Conservation (phyloP, 148 eudicot species). For the Rhododendron molle region DNA sequence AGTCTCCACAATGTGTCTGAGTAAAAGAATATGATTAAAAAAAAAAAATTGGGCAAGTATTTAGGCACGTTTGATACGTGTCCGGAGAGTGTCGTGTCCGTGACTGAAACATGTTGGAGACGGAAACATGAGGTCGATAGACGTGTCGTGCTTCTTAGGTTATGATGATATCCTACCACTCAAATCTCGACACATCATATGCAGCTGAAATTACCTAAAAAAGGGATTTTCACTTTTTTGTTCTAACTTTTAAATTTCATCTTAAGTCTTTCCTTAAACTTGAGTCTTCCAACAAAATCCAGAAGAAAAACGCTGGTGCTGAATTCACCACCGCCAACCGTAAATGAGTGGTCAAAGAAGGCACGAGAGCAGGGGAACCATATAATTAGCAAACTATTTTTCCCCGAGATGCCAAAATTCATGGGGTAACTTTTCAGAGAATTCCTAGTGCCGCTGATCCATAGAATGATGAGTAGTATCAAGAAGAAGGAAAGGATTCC, state of each 20-base stretch:
- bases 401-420: not conserved
- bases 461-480: not conserved
- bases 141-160: no score
- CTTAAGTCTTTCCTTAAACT: not conserved
- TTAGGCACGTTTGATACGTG: no score
- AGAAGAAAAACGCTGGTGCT: not conserved
- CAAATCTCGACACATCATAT: not conserved
- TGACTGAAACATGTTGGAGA: no score
- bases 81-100: no score
- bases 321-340: no score
- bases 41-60: no score
- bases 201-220: not conserved
- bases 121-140: no score
- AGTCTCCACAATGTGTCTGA: no score
- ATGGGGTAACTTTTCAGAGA: not conserved
- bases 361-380: not conserved
- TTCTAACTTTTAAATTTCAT: not conserved
- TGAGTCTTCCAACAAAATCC: not conserved
- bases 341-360: no score
- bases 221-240: not conserved
- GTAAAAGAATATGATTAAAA: no score
- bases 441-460: not conserved
- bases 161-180: not conserved
- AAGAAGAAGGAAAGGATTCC: not conserved
- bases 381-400: not conserved